Conservation (phyloP, 495 filamentous ascomycete genomes). For the Lepidopterella palustris region DNA sequence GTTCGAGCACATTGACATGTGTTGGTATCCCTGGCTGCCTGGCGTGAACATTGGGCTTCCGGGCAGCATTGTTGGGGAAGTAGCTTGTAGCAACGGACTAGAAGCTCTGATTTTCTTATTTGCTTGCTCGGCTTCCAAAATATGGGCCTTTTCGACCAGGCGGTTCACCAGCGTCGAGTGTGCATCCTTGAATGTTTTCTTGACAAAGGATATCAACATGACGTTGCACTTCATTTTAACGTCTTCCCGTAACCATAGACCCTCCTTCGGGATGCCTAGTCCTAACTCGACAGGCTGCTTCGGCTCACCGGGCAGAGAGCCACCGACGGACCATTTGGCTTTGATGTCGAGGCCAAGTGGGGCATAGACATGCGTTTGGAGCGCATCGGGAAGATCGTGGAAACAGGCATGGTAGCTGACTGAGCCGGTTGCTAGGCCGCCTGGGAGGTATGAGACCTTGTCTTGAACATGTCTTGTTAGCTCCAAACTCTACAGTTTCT, state of each 20-base stretch:
- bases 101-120: constrained; percentile 15
- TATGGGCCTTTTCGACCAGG: constrained; percentile 52
- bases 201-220: constrained; percentile 64
- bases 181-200: constrained; percentile 65
- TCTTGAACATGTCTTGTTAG: constrained; percentile 37
- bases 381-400: constrained; percentile 57
- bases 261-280: constrained; percentile 51
- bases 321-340: constrained; percentile 59
- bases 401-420: constrained; percentile 71
- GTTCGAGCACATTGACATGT: not conserved
- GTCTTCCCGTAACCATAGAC: constrained; percentile 70
- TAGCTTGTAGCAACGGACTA: not conserved
- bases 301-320: constrained; percentile 57
- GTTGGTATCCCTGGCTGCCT: not conserved
- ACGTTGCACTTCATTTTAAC: constrained; percentile 72
- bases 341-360: constrained; percentile 62
- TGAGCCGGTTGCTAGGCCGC: constrained; percentile 54
- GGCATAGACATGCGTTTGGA: constrained; percentile 71
- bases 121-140: constrained; percentile 16
- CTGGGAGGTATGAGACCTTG: constrained; percentile 66
- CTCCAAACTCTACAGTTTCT: constrained; percentile 38
- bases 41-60: not conserved
- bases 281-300: constrained; percentile 54
- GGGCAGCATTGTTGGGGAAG: not conserved
- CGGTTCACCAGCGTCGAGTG: constrained; percentile 60